Evolutionary conservation across 306 rosid species (phyloP), one percentile per base, ranked within the genome.

Genomic region (Alnus rubra): DNA sequence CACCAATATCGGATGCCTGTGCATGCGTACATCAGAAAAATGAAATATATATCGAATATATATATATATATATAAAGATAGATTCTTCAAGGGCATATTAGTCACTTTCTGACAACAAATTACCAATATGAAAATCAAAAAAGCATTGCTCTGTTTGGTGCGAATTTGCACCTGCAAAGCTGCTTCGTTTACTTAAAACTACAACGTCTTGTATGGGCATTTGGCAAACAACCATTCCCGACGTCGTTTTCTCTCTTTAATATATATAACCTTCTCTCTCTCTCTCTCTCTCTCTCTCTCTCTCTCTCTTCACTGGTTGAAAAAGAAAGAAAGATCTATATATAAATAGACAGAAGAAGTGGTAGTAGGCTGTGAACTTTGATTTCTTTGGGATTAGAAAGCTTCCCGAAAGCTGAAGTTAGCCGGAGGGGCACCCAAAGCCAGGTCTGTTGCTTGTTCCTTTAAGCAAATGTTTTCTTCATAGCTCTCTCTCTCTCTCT

Each of bases 281-380:
- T 78, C 70, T 63, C 72, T 74, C 80, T 74, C 77, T 78, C 79
- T 75, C 79, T 62, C 80, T 71, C 80, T 70, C 37, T 54, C 76
- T 55, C 79, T 73, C 78, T 73, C 56, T 53, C 23, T 71, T 69
- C 76, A 69, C 79, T 74, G 80, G 45, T 75, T 31, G 64, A 81
- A 88, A 86, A 85, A 89, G 83, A 80, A 72, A 88, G 85, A 70
- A 93, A 88, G 80, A 83, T 85, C 86, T 83, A 93, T 84, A 88
- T 23, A 33, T 33, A 33, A 82, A 87, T 87, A 82, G 71, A 72
- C 81, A 75, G 76, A 74, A 79, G 77, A 83, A 81, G 83, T 79
- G 76, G 78, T 80, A 84, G 80, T 54, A 42, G 75, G 73, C 59
- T 82, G 69, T 60, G 79, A 45, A 74, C 53, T 86, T 84, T 71